Percentiles rank a stretch among this genome's conserved stretches.
Evolutionary conservation across 2,329 filamentous ascomycete species (phyloP).

Genomic region (Onygenales sp.): DNA sequence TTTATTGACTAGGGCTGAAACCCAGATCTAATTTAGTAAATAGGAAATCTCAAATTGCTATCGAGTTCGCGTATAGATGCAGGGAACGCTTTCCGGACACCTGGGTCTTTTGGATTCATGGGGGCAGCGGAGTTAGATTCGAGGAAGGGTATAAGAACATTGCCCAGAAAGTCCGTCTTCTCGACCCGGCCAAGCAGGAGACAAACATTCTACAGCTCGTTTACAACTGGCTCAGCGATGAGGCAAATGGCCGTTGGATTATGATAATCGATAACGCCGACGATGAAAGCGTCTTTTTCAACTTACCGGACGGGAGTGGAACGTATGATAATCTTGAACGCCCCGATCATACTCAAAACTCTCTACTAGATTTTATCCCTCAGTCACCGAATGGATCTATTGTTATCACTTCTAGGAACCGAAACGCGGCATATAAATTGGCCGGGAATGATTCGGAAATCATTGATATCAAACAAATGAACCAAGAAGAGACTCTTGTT

Average conservation of each 20-base stretch:
- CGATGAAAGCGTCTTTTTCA: conserved; percentile 15
- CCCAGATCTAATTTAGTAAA: neutral
- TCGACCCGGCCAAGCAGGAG: conserved; percentile 4
- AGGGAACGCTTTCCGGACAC: conserved; percentile 12
- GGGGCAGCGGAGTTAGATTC: conserved; percentile 13
- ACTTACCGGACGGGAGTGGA: neutral
- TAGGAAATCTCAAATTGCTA: conserved; percentile 21
- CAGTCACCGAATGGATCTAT: conserved; percentile 12
- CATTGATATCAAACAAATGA: conserved; percentile 8
- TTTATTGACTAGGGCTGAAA: neutral
- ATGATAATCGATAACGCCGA: conserved; percentile 24
- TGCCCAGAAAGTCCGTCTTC: conserved; percentile 9
- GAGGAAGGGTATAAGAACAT: conserved; percentile 17
- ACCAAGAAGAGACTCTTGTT: conserved; percentile 4
- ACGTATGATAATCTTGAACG: conserved; percentile 2
- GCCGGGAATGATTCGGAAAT: conserved; percentile 7
- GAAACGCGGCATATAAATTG: conserved; percentile 3
- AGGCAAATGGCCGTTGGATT: conserved; percentile 15
- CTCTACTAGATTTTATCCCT: conserved; percentile 11
- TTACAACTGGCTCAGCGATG: conserved; percentile 4
- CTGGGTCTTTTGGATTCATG: conserved; percentile 22
- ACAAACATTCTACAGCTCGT: conserved; percentile 3
- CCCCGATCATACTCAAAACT: neutral
- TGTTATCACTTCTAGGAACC: conserved; percentile 11
- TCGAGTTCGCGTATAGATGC: conserved; percentile 18